Evolutionary conservation across 2,329 filamentous ascomycete species (phyloP), one percentile per base, ranked within the genome.

Genomic region (Apiospora koreana): DNA sequence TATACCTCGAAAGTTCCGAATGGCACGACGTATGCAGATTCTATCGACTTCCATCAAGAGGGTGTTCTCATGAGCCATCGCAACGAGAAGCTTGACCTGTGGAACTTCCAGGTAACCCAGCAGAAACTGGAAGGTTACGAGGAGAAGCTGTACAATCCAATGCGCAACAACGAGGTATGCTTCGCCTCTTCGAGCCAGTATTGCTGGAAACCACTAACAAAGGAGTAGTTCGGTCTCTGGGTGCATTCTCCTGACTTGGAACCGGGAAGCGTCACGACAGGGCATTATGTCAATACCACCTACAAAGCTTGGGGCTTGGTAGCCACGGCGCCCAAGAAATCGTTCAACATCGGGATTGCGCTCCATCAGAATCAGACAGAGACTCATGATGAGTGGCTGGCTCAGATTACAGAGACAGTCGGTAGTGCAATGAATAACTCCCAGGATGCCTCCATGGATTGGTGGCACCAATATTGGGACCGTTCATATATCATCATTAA

Each of bases 391-490:
- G 45, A 41, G 35, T 69, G 68, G 68, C 68, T 62, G 21, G 35
- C 38, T 3, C 3, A 25, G 10, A 25, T 66, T 14, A 45, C 41
- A 31, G 64, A 45, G 41, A n/a, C 31, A 10, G 64, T 41, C 64
- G 43, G 41, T n/a, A 45, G 41, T 12, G 64, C 64, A 8, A 21
- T 45, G 41, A 45, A 23, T 12, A 66, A 66, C 5, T 45, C 64
- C 64, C 64, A 66, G 64, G 64, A 66, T 7, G 64, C n/a, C 16
- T 66, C 64, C 2, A 66, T 66, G 14, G 23, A 23, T 16, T 66
- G 64, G 64, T 66, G 64, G 64, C 64, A 66, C 41, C n/a, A 66
- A 41, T 66, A 66, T 16, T 66, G 64, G 64, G 64, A 66, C n/a
- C 64, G 64, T 7, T 66, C 64, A 18, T 66, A 66, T 38, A 66